phyloP scores from a whole-genome alignment of 208 protist genomes.

The Acanthamoeba healyi region DNA sequence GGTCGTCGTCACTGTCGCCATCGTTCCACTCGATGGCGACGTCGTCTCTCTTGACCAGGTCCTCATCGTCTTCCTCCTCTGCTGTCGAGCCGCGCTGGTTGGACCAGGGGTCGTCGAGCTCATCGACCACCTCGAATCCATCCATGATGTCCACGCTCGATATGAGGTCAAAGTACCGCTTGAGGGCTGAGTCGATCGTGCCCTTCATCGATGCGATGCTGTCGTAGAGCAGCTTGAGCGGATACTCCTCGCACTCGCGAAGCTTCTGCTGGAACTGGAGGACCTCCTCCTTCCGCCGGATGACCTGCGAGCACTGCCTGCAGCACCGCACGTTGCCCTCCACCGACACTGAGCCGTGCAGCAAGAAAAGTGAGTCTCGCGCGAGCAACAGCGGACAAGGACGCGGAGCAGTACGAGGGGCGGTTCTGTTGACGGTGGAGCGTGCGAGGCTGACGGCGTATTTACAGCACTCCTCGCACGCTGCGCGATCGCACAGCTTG shows the following conservation, averaged over 20 bases:
- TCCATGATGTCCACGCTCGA: conserved; percentile 69
- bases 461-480: conserved; percentile 68
- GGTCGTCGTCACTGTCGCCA: not conserved
- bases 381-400: not conserved
- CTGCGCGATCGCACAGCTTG: conserved; percentile 51
- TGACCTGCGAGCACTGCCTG: conserved; percentile 35
- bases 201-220: conserved; percentile 35
- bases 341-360: not conserved
- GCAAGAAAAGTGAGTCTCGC: not conserved
- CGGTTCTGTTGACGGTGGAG: conserved; percentile 30
- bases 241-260: conserved; percentile 8
- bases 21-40: conserved; percentile 49
- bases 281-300: not conserved
- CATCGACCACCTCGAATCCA: conserved; percentile 37
- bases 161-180: conserved; percentile 57
- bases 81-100: not conserved
- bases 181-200: not conserved
- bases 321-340: conserved; percentile 70
- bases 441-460: conserved; percentile 64
- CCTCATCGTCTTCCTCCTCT: not conserved
- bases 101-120: not conserved
- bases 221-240: conserved; percentile 37
- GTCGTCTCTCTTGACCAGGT: not conserved
- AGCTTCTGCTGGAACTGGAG: conserved; percentile 65
- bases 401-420: conserved; percentile 20